phyloP scores from a whole-genome alignment of 129 eudicot genomes.

The Centaurea solstitialis region DNA sequence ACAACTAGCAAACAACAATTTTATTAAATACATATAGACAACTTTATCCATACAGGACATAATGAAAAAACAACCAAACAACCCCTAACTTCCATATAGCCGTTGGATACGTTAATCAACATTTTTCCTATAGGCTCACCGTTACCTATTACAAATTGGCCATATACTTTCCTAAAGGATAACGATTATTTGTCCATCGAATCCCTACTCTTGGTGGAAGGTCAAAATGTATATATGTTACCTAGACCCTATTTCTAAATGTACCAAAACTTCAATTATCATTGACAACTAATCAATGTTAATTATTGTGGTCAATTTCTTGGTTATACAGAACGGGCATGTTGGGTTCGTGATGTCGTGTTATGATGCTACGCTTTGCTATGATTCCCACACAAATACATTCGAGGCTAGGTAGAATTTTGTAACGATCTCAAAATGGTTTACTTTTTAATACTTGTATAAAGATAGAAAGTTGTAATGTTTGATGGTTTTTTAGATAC shows the following conservation, averaged over 20 bases:
- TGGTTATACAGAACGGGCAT: conserved; percentile 64
- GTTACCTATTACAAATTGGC: not conserved
- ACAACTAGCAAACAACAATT: no score
- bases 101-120: not conserved
- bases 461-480: not conserved
- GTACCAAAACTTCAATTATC: not conserved
- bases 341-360: conserved; percentile 82
- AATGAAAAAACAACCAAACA: no score
- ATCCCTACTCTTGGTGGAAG: no score
- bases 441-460: not conserved
- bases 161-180: not conserved
- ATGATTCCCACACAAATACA: conserved; percentile 61
- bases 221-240: no score
- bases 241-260: not conserved
- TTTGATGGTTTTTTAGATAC: conserved; percentile 41
- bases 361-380: conserved; percentile 76
- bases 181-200: not conserved
- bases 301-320: not conserved
- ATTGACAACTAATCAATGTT: not conserved
- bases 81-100: not conserved
- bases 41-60: no score
- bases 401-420: conserved; percentile 70
- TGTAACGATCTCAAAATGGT: not conserved
- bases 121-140: not conserved
- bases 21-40: no score